Evolutionary conservation across 208 protist species (phyloP), one percentile per base, ranked within the genome.

Genomic region (Crithidia brevicula): DNA sequence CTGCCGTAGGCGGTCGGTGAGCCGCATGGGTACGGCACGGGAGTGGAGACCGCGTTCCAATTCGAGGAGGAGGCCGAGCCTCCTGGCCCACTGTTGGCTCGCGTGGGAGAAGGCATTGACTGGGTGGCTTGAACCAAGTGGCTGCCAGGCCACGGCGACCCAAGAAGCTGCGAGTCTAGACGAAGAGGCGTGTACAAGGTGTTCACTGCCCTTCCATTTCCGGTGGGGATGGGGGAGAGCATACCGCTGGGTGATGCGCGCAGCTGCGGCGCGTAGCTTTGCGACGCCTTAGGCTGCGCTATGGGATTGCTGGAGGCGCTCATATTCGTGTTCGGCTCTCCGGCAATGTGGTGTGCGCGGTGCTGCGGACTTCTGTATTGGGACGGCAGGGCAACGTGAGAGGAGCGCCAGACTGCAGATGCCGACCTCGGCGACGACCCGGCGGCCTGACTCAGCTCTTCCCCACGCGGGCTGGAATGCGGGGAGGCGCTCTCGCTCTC

Each of bases 111-210:
- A 0, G 67, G 52, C 9, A 66, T 15, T 1, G 56, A 34, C 47
- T 49, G 50, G 3, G 4, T 22, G 6, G 47, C 20, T 6, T 30
- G 45, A 6, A 43, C 27, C 38, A 25, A 25, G 13, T 65, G 16
- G 15, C 10, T 2, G 46, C 54, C 62, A 10, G 60, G 4, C 70
- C 70, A 76, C 22, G 70, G 62, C 6, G 53, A 70, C n/a, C 61
- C 38, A 4, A 70, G 49, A 36, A 76, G 46, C 45, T 76, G 70
- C 38, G 70, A 69, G 31, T 69, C 62, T 4, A 76, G 47, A 25
- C 45, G 70, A 18, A 51, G 63, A 8, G 70, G 60, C 18, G 50
- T 38, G 53, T 69, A 53, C 43, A 68, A 27, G 52, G 15, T 52
- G 16, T 46, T 63, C 20, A 58, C 38, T 1, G 53, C 47, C 43